Conservation (phyloP, 495 filamentous ascomycete genomes). For the Neurospora sp. region DNA sequence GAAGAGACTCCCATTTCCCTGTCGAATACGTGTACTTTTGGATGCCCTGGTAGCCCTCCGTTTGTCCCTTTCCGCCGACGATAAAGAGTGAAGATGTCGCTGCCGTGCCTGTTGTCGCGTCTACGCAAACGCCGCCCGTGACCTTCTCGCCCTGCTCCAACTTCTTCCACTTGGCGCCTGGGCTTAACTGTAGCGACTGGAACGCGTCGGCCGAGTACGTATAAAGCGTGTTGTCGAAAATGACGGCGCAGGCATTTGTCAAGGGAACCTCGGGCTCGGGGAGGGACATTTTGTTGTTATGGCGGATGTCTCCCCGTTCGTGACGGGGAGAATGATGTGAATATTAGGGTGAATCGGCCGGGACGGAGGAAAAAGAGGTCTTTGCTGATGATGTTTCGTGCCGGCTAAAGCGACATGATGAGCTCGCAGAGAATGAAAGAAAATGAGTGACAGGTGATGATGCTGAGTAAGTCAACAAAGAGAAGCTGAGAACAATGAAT, state of each 20-base stretch:
- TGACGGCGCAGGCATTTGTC: conserved; percentile 68
- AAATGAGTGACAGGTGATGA: conserved; percentile 1
- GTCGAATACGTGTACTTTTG: conserved; percentile 75
- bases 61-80: conserved; percentile 59
- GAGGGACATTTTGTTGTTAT: conserved; percentile 42
- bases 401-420: conserved; percentile 20
- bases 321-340: neutral
- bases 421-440: neutral
- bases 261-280: conserved; percentile 57
- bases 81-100: conserved; percentile 61
- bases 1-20: conserved; percentile 63
- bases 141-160: conserved; percentile 57
- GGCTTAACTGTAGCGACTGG: conserved; percentile 55
- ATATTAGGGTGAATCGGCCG: neutral
- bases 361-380: neutral
- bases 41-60: conserved; percentile 58
- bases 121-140: conserved; percentile 67
- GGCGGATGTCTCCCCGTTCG: conserved; percentile 4
- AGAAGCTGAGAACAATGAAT: neutral
- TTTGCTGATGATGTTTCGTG: neutral
- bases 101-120: conserved; percentile 45
- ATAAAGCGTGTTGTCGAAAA: conserved; percentile 79
- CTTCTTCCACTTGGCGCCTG: conserved; percentile 60
- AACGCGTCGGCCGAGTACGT: conserved; percentile 69
- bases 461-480: neutral